A percentile compares a stretch with the other conserved stretches of the same genome.
Conservation (phyloP, 2,329 filamentous ascomycete species). For the Aspergillus sp. region DNA sequence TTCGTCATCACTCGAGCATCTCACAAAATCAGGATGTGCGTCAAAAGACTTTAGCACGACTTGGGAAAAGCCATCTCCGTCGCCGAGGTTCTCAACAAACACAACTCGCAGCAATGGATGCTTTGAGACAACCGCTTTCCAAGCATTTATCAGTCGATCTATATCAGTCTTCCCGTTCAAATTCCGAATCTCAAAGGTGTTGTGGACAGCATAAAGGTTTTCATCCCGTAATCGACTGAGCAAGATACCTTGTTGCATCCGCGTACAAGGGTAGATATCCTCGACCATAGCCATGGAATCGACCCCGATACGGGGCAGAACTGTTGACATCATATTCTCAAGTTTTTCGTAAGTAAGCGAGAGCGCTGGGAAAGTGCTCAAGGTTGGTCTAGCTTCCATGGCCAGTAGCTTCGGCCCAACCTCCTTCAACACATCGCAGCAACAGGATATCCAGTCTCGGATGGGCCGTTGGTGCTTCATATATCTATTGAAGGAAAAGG, state of each 20-base stretch:
- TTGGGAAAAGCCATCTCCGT: constrained; percentile 32
- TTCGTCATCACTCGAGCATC: constrained; percentile 28
- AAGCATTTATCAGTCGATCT: constrained; percentile 26
- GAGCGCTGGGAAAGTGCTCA: constrained; percentile 48
- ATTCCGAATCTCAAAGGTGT: constrained; percentile 34
- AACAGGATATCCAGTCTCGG: constrained; percentile 43
- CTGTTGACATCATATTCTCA: constrained; percentile 35
- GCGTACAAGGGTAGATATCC: constrained; percentile 42
- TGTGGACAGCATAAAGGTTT: constrained; percentile 38
- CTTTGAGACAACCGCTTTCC: constrained; percentile 30
- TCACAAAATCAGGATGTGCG: constrained; percentile 26
- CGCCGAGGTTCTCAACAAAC: constrained; percentile 34
- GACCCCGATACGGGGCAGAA: constrained; percentile 37
- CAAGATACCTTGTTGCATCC: constrained; percentile 38
- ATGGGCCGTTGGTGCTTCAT: constrained; percentile 49
- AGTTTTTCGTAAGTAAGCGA: constrained; percentile 44
- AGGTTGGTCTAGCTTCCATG: constrained; percentile 30
- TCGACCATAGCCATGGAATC: constrained; percentile 36
- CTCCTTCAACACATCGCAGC: constrained; percentile 30
- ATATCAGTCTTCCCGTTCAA: constrained; percentile 23
- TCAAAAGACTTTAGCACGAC: constrained; percentile 33
- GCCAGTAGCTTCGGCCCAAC: constrained; percentile 27
- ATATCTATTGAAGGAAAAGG: constrained; percentile 51
- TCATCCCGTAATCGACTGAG: constrained; percentile 32
- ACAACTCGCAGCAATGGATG: constrained; percentile 40